Evolutionary conservation across 768 basidiomycete species (phyloP).

Genomic region (Cystofilobasidium capitatum): DNA sequence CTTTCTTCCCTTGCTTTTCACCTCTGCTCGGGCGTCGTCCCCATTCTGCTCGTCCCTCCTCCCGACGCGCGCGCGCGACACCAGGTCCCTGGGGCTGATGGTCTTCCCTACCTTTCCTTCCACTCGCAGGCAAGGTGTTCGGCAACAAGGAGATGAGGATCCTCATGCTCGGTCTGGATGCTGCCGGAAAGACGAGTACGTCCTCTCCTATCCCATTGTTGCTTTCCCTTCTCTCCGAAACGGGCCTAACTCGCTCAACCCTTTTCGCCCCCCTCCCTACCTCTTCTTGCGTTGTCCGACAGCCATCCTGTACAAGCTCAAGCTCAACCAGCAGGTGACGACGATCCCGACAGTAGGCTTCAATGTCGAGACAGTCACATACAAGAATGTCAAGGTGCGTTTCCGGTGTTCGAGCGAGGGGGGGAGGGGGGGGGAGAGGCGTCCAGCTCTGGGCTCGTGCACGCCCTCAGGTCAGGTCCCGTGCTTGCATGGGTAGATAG

Average conservation of each 20-base stretch:
- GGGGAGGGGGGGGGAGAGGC: too few relatives aligned
- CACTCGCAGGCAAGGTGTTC: constrained; percentile 66
- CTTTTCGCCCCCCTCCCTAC: background rate
- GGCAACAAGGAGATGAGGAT: constrained; percentile 99
- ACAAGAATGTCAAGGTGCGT: constrained; percentile 68
- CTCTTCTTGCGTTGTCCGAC: background rate
- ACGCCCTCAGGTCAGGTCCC: too few relatives aligned
- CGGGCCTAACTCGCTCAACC: background rate
- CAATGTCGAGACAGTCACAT: constrained; percentile 98
- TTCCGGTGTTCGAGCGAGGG: constrained; percentile 10
- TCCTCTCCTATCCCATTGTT: constrained; percentile 28
- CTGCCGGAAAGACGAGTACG: constrained; percentile 97
- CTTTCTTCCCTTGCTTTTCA: background rate
- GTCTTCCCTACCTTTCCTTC: background rate
- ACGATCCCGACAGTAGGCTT: constrained; percentile 98
- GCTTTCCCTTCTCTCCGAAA: background rate
- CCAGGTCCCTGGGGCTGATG: background rate
- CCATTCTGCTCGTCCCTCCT: background rate
- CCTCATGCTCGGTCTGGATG: constrained; percentile 93
- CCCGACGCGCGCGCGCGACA: background rate
- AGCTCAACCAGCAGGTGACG: constrained; percentile 95
- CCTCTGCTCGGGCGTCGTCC: background rate
- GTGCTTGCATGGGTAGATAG: too few relatives aligned
- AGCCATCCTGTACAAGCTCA: constrained; percentile 97
- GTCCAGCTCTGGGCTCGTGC: too few relatives aligned